Conservation (phyloP, 2,329 filamentous ascomycete species). For the Nemania abortiva region DNA sequence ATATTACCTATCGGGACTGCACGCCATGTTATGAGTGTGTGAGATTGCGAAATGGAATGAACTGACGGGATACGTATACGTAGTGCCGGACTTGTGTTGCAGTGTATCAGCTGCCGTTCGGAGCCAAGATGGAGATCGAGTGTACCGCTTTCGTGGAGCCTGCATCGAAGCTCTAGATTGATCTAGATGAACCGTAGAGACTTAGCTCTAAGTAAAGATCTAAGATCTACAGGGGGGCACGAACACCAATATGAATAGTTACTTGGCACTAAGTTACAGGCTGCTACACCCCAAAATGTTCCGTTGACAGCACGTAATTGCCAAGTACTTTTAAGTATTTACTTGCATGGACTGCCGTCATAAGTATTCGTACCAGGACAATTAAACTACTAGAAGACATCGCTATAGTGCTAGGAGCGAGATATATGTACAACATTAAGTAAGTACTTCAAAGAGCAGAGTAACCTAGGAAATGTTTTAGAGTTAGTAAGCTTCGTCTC, state of each 20-base stretch:
- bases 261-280: background rate
- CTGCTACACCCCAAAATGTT: no score
- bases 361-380: no score
- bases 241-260: background rate
- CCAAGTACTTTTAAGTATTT: no score
- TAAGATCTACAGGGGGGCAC: background rate
- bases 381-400: no score
- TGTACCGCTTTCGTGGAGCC: conserved; percentile 65
- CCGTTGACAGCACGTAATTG: no score
- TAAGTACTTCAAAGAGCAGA: no score
- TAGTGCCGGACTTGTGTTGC: conserved; percentile 75
- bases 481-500: no score
- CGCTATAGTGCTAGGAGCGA: no score
- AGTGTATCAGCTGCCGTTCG: conserved; percentile 77
- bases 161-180: conserved; percentile 37
- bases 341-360: no score
- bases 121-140: conserved; percentile 81
- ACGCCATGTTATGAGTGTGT: conserved; percentile 41
- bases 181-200: background rate
- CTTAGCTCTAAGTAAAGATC: background rate
- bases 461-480: no score
- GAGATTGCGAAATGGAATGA: background rate
- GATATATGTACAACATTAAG: no score
- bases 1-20: background rate
- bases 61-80: background rate